Percentiles rank a stretch among this genome's conserved stretches.
These are phyloP conservation scores for Chrysochromulina tobinii DNA, from an alignment of 78 protist genomes.

Conservation along the genomic window DNA sequence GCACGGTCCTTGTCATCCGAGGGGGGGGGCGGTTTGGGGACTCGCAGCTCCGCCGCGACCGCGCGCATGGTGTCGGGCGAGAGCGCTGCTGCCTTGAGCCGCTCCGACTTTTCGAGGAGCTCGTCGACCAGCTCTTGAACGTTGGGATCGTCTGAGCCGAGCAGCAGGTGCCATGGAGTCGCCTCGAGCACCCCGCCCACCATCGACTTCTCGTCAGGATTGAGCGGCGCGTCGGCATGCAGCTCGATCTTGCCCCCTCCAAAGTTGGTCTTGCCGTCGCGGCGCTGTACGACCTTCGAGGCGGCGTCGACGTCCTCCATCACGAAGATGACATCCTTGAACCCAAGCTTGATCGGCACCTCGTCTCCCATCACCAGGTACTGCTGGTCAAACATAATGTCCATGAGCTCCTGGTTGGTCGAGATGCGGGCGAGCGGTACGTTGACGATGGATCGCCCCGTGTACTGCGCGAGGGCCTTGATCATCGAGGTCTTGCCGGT, in stretches of 20 bases:
- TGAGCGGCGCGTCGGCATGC: background rate
- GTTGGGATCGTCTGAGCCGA: no score
- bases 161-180: no score
- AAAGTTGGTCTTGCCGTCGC: background rate
- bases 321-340: constrained; percentile 46
- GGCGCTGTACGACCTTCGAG: constrained; percentile 5
- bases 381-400: constrained; percentile 2
- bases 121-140: no score
- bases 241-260: background rate
- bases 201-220: no score
- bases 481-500: constrained; percentile 67
- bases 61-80: no score
- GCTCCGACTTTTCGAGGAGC: no score
- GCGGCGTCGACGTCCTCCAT: constrained; percentile 82
- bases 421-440: constrained; percentile 34
- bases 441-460: constrained; percentile 45
- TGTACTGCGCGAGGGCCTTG: constrained; percentile 54
- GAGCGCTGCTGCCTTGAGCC: no score
- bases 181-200: no score
- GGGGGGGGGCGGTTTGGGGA: no score
- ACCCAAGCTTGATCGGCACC: background rate
- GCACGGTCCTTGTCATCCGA: no score
- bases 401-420: constrained; percentile 52
- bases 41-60: no score
- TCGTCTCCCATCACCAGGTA: background rate